Conservation (phyloP, 2,329 filamentous ascomycete species). For the Cadophora luteo-olivacea region DNA sequence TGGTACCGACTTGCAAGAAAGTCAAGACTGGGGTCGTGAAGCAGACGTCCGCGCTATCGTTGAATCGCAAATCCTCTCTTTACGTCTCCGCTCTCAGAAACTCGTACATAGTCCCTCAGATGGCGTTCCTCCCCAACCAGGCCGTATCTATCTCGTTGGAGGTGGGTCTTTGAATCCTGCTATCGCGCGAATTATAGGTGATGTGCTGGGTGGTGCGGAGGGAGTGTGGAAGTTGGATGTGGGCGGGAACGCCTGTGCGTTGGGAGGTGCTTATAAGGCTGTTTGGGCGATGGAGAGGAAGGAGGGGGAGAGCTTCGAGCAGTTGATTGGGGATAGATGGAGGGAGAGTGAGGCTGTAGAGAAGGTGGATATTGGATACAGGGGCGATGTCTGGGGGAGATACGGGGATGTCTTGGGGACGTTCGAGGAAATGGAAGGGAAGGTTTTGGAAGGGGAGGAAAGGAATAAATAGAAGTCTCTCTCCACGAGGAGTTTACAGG, state of each 20-base stretch:
- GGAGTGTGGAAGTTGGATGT: slow-evolving; percentile 94
- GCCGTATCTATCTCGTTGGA: slow-evolving; percentile 91
- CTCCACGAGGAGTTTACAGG: neutral
- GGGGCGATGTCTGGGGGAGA: slow-evolving; percentile 72
- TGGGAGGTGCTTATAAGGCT: slow-evolving; percentile 95
- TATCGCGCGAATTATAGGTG: slow-evolving; percentile 83
- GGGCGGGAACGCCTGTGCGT: slow-evolving; percentile 91
- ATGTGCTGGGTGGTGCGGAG: slow-evolving; percentile 87
- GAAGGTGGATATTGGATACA: slow-evolving; percentile 83
- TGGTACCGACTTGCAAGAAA: slow-evolving; percentile 56
- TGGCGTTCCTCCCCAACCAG: slow-evolving; percentile 78
- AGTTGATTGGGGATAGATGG: slow-evolving; percentile 85
- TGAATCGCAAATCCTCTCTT: slow-evolving; percentile 92
- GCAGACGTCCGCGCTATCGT: slow-evolving; percentile 87
- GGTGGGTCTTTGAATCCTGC: slow-evolving; percentile 90
- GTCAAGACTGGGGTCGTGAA: slow-evolving; percentile 58
- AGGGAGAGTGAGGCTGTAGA: slow-evolving; percentile 82
- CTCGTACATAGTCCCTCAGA: slow-evolving; percentile 67
- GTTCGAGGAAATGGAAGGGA: slow-evolving; percentile 77
- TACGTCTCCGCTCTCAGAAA: slow-evolving; percentile 82
- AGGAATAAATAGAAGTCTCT: slow-evolving; percentile 13
- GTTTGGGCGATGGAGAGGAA: slow-evolving; percentile 84
- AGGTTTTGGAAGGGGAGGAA: slow-evolving; percentile 59
- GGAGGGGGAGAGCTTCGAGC: slow-evolving; percentile 79
- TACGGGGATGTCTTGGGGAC: slow-evolving; percentile 80